Evolutionary conservation across 2,329 filamentous ascomycete species (phyloP).

Genomic region (Alternaria triticina): DNA sequence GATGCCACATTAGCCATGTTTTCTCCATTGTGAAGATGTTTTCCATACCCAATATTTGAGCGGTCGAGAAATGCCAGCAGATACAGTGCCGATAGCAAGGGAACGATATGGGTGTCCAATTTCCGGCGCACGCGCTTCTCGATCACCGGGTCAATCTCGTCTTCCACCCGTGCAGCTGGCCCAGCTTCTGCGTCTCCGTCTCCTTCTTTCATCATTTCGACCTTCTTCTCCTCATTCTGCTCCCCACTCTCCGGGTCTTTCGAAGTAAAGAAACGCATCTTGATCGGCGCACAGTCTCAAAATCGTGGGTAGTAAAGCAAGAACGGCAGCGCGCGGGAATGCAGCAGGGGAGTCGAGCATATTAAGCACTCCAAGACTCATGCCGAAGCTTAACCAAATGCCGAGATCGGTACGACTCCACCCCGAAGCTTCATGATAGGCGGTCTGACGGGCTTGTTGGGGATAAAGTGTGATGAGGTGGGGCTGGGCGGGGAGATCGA

Average conservation of each 20-base stretch:
- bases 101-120: constrained; percentile 39
- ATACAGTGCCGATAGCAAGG: constrained; percentile 43
- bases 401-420: not conserved
- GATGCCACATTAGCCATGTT: not conserved
- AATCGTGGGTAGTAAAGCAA: not conserved
- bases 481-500: constrained; percentile 9
- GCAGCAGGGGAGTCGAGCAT: not conserved
- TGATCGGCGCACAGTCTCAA: not conserved
- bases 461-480: constrained; percentile 3
- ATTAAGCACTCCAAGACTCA: constrained; percentile 5
- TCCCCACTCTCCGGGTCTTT: not conserved
- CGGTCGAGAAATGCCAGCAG: constrained; percentile 47
- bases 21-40: not conserved
- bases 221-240: not conserved
- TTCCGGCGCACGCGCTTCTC: constrained; percentile 39
- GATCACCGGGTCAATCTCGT: constrained; percentile 23
- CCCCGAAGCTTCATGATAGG: constrained; percentile 2
- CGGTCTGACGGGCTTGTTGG: not conserved
- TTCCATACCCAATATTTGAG: constrained; percentile 45
- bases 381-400: not conserved
- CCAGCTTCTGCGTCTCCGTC: constrained; percentile 11
- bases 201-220: not conserved
- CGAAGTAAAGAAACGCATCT: not conserved
- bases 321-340: not conserved
- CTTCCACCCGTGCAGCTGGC: not conserved